These are phyloP conservation scores for Grosmannia huntii DNA, from an alignment of 2,329 filamentous ascomycete species.

Conservation along the genomic window DNA sequence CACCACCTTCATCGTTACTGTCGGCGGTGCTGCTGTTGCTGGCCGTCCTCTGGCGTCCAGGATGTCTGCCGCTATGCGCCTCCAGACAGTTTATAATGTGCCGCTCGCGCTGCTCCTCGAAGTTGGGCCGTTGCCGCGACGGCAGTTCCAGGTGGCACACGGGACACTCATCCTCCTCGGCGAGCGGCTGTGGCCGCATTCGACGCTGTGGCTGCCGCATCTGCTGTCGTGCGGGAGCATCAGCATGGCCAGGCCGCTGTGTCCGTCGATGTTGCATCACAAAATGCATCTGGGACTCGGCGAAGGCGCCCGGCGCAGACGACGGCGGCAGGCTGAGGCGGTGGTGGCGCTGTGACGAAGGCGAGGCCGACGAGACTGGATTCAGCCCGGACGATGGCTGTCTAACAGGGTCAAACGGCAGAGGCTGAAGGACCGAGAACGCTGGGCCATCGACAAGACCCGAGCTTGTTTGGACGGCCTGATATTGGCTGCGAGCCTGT, in stretches of 20 bases:
- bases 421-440: too few relatives aligned
- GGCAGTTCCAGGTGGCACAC: constrained; percentile 64
- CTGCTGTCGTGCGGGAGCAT: not conserved
- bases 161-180: constrained; percentile 69
- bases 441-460: constrained; percentile 11
- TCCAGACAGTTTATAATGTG: constrained; percentile 48
- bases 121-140: constrained; percentile 37
- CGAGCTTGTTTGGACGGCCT: constrained; percentile 27
- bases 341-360: constrained; percentile 7
- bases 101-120: constrained; percentile 39
- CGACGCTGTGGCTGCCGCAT: not conserved
- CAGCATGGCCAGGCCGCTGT: not conserved
- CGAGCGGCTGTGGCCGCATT: constrained; percentile 20
- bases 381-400: not conserved
- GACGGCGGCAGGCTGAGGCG: constrained; percentile 20
- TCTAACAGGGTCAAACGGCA: not conserved
- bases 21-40: constrained; percentile 5
- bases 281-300: not conserved
- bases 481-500: constrained; percentile 27
- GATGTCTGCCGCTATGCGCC: constrained; percentile 27
- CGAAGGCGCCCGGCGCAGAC: not conserved
- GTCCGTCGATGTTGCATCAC: not conserved
- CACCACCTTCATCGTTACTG: not conserved
- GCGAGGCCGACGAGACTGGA: not conserved
- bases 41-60: not conserved